Base-by-base conservation (phyloP, 2,329 filamentous ascomycete species). In the Juglanconis juglandina region DNA sequence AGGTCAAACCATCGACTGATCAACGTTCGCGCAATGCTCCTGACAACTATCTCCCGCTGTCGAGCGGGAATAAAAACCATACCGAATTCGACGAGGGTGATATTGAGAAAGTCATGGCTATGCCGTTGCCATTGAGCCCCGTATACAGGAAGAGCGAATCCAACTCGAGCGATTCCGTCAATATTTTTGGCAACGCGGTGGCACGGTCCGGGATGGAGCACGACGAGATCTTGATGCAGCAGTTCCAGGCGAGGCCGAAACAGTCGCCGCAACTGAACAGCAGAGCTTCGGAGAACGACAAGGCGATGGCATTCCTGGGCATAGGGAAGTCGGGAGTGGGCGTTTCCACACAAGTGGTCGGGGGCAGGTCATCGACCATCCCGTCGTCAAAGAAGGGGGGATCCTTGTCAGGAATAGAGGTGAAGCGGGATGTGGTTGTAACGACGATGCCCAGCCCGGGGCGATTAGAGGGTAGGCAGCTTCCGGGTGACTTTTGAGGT, bases 321-420 rank as follows among this genome's bases (percentile, higher is more conserved):
- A 35, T 61, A 32, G 55, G 41, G 41, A 33, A 32, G 35, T 14
- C 37, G 4, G 55, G 48, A 14, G 48, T 49, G 6, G 59, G 59
- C 11, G 51, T 61, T 10, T 53, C 59, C 24, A 58, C 59, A 35
- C 55, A 53, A n/a, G 57, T 61, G 30, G 41, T 61, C 24, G 59
- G 42, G 1, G 55, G 52, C 17, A 61, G 54, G 34, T 53, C 41
- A 24, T 52, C 49, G 8, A 17, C 24, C 17, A 35, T 32, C 11
- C 37, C 24, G 33, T 47, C 52, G 33, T 11, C 56, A 14, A 53
- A 37, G 6, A 33, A 33, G 10, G 56, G 41, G 2, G 56, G 42
- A n/a, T 39, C 32, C 24, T 7, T 35, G 24, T 35, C 48, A 14
- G 56, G 60, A 1, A 62, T 62, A 37, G 56, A 59, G 46, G 60